Evolutionary conservation across 768 basidiomycete genomes (phyloP).

Genomic region (Mycena maculata): DNA sequence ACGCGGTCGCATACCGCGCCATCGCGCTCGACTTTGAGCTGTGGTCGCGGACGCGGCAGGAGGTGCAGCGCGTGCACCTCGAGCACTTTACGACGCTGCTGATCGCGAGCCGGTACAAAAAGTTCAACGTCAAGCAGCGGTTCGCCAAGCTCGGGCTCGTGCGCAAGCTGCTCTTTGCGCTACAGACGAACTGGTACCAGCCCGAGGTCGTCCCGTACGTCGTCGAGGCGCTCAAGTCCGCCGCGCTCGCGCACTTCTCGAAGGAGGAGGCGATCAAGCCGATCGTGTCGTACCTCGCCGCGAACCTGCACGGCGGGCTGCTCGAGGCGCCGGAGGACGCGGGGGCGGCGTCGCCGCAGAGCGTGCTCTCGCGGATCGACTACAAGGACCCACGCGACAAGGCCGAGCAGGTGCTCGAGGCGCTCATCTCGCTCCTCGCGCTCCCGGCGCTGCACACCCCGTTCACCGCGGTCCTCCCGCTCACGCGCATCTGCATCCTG

Average conservation of each 20-base stretch:
- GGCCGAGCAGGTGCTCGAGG: constrained; percentile 74
- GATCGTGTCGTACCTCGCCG: constrained; percentile 85
- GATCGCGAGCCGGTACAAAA: constrained; percentile 74
- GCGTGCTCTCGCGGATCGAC: constrained; percentile 68
- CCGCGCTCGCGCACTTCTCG: constrained; percentile 74
- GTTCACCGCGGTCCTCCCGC: constrained; percentile 78
- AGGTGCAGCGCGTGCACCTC: constrained; percentile 83
- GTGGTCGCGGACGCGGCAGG: constrained; percentile 78
- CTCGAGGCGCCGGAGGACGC: constrained; percentile 31
- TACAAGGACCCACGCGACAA: constrained; percentile 61
- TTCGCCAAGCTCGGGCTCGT: constrained; percentile 78
- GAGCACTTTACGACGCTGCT: constrained; percentile 86
- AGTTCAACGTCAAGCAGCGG: constrained; percentile 82
- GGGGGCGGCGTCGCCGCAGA: constrained; percentile 61
- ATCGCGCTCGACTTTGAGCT: constrained; percentile 92
- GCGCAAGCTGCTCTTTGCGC: constrained; percentile 80
- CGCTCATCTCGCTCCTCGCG: constrained; percentile 72
- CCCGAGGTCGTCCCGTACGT: constrained; percentile 62
- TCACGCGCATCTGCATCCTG: constrained; percentile 82
- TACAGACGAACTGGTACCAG: constrained; percentile 84
- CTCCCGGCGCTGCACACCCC: constrained; percentile 70
- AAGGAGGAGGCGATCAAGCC: constrained; percentile 86
- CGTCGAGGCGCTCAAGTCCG: constrained; percentile 68
- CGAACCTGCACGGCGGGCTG: constrained; percentile 64
- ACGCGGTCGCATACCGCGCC: constrained; percentile 82